Base-by-base conservation (phyloP, 192 early-diverging fungal genomes). In the Gamsiella multidivaricata region DNA sequence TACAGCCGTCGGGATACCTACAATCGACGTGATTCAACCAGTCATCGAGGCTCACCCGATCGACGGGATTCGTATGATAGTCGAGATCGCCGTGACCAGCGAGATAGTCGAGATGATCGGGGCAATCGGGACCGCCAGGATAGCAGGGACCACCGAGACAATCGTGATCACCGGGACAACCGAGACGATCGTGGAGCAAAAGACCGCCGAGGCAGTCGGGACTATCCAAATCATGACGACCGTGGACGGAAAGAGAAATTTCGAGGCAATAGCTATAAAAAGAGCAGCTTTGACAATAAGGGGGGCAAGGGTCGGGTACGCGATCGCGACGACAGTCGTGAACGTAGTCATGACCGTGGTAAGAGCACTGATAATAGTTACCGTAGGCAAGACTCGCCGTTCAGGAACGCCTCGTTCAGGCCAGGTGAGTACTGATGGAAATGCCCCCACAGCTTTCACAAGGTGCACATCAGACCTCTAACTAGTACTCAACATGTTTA, bases 11-110 rank as follows among this genome's bases (percentile, higher is more conserved):
- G 9, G 2, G 45, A 45, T 43, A 33, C 28, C 2, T 26, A 33
- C 25, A 46, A 33, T 5, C 31, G 59, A 29, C 33, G 34, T 56
- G 55, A 39, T 58, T 9, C 23, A 12, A 26, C 5, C 5, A 5
- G 37, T 4, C n/a, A 23, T 42, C 55, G 55, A 22, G 39, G 42
- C 25, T 31, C 36, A 4, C 12, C 6, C 18, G 39, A 42, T 25
- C 55, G 37, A 6, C 34, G 55, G 3, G 51, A 52, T 26, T 52
- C 51, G 14, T 23, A 52, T 25, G 51, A 52, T 29, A 15, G 25
- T 42, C 56, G 54, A 11, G 54, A 58, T 15, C 37, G 37, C 28
- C 20, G 32, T 58, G 56, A 58, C 18, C 55, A 17, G 37, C 55
- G 55, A 12, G 55, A 57, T 41, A 41, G 55, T 22, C 33, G 36